Evolutionary conservation across 2,329 filamentous ascomycete species (phyloP).

Genomic region (Penicillium sp.): DNA sequence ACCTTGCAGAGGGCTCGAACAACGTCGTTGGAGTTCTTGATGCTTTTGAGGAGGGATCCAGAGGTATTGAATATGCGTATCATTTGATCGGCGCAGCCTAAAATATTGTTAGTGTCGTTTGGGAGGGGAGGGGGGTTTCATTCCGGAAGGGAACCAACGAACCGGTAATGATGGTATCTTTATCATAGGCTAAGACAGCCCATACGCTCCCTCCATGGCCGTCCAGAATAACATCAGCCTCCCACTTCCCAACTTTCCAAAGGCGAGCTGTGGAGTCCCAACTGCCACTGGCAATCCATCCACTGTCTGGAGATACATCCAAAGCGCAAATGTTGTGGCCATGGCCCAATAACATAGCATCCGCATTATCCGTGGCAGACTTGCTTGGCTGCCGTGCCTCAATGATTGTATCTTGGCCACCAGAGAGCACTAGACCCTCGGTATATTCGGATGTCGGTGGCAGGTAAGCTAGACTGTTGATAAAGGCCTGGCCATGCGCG

Average conservation of each 20-base stretch:
- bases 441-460: constrained; percentile 69
- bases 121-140: no score
- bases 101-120: constrained; percentile 21
- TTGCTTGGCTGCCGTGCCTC: constrained; percentile 78
- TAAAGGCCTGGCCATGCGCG: constrained; percentile 78
- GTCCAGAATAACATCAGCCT: constrained; percentile 69
- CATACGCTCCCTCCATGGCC: constrained; percentile 85
- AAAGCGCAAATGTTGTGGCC: constrained; percentile 84
- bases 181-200: constrained; percentile 85
- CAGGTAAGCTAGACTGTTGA: constrained; percentile 82
- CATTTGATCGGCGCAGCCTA: constrained; percentile 81
- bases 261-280: constrained; percentile 90
- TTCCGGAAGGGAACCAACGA: constrained; percentile 16
- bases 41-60: constrained; percentile 65
- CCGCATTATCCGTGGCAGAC: constrained; percentile 72
- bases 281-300: constrained; percentile 82
- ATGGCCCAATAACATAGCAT: constrained; percentile 85
- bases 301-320: constrained; percentile 73
- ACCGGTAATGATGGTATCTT: constrained; percentile 77
- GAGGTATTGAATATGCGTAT: constrained; percentile 78
- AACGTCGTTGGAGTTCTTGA: constrained; percentile 75
- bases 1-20: constrained; percentile 86
- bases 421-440: constrained; percentile 81
- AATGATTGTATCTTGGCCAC: constrained; percentile 89
- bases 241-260: constrained; percentile 87